phyloP scores from a whole-genome alignment of 2,329 filamentous ascomycete species.

The Mycosphaerella sp. region DNA sequence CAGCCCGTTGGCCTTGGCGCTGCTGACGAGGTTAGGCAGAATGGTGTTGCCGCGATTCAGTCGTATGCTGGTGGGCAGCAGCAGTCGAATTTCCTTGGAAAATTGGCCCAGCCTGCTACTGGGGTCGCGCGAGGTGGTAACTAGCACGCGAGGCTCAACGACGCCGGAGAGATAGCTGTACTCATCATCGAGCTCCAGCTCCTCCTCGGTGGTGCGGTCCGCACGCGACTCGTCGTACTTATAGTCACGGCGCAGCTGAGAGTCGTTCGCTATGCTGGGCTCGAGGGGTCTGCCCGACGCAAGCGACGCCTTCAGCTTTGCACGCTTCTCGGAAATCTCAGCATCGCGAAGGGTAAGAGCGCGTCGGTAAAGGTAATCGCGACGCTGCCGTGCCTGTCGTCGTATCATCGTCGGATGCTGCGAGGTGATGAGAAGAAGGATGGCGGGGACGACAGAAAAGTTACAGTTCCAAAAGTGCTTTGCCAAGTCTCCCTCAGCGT shows the following conservation, averaged over 20 bases:
- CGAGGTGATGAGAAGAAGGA: neutral
- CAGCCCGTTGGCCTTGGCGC: slow-evolving; percentile 71
- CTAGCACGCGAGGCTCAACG: slow-evolving; percentile 78
- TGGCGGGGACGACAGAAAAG: neutral
- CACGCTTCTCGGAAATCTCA: slow-evolving; percentile 85
- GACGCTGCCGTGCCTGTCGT: slow-evolving; percentile 69
- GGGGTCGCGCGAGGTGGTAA: slow-evolving; percentile 85
- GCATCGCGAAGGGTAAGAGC: slow-evolving; percentile 83
- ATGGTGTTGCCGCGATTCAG: slow-evolving; percentile 89
- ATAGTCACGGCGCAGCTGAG: slow-evolving; percentile 74
- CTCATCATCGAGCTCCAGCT: slow-evolving; percentile 76
- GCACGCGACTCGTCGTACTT: slow-evolving; percentile 83
- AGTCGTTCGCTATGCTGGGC: slow-evolving; percentile 77
- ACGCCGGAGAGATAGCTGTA: slow-evolving; percentile 88
- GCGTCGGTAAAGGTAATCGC: slow-evolving; percentile 85
- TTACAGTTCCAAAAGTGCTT: neutral
- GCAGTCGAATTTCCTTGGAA: slow-evolving; percentile 79
- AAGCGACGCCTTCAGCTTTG: slow-evolving; percentile 76
- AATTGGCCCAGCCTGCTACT: slow-evolving; percentile 81
- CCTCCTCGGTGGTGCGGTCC: slow-evolving; percentile 60
- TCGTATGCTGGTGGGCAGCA: slow-evolving; percentile 78
- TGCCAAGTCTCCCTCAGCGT: neutral
- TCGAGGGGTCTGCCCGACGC: slow-evolving; percentile 84
- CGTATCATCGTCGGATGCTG: slow-evolving; percentile 43
- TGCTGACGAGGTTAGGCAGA: slow-evolving; percentile 74